Base-by-base conservation (phyloP, 2,329 filamentous ascomycete species). In the Teratosphaeria epicoccoides region DNA sequence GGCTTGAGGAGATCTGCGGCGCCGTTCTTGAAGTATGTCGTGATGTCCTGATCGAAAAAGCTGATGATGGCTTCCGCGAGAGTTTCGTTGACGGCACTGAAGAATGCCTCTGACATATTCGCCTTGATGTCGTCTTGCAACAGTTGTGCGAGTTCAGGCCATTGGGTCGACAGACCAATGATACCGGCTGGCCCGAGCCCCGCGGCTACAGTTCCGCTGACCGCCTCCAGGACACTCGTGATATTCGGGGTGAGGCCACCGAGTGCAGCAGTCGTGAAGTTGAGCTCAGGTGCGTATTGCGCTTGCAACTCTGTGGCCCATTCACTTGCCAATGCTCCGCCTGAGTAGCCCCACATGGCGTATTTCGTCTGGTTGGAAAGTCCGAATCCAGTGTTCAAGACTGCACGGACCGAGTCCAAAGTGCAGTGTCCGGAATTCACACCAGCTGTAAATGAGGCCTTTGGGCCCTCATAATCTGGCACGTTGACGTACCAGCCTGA, bases 271-370 rank as follows among this genome's bases (percentile, higher is more conserved):
- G 76, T 77, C 1, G 65, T 65, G 26, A 81, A 68, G 2, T 67
- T 63, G 4, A 81, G 61, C 37, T 79, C 76, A 0, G 78, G 76
- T 0, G 78, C 78, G 54, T 81, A 81, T 4, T 66, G 64, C 0
- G 68, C 65, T 43, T 77, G 75, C 22, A 80, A 60, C 47, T 80
- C 76, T 14, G 74, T 72, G 0, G 78, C 78, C 68, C 72, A 77
- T 25, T 75, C 75, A 2, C 68, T 73, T 0, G 77, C 76, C 17
- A 80, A 55, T 1, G 72, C 71, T 3, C 78, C 78, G 2, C 79
- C 79, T 0, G 74, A 78, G 58, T 80, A 81, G 0, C 79, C 79
- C 76, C 76, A 80, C 55, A 63, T 58, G 0, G 71, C 64, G 12
- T 64, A 59, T 2, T 52, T 51, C 1, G 57, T 57, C 7, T 52